Evolutionary conservation across 352 stramenopile genomes (phyloP), one percentile per base, ranked within the genome.

Genomic region (Pythium diclinum): DNA sequence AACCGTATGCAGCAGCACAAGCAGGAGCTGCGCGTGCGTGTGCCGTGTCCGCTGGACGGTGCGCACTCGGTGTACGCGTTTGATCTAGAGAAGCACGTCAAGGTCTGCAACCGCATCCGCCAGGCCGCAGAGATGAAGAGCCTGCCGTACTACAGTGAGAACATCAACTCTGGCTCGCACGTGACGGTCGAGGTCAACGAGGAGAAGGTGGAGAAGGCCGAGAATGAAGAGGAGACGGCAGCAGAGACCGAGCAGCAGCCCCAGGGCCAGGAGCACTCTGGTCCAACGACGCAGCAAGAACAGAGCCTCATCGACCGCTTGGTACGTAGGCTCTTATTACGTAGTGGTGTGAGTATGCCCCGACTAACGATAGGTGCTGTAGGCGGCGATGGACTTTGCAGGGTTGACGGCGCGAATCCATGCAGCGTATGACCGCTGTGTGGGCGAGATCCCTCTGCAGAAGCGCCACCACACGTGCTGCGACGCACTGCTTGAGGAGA

Each of bases 91-190:
- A 92, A 92, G 72, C 86, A 94, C 69, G 72, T 90, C 48, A 64
- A 83, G 47, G 74, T 94, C 6, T 94, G 86, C 73, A 94, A 92
- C 71, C 83, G 81, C 13, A 73, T 85, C 25, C 89, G 89, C 58
- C 82, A 92, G 56, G 74, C 74, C 17, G 70, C 81, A 1, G 62
- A 63, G n/a, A 85, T 86, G 72, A 76, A 74, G 65, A 65, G 70
- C 23, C 68, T 92, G 51, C 80, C 84, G 19, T 92, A 82, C 67
- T 94, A 91, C 63, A 75, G 60, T 23, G 76, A 85, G 56, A 88
- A 91, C 51, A 90, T 94, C 61, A 94, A 94, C 68, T 92, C 83
- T 32, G 86, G 83, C 5, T 76, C 55, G 6, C 76, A 90, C 38
- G 58, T 17, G 14, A 59, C 6, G 19, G 21, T 6, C 33, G 38